Base-by-base conservation (phyloP, 2,329 filamentous ascomycete species). In the Cylindrodendrum hubeiense region DNA sequence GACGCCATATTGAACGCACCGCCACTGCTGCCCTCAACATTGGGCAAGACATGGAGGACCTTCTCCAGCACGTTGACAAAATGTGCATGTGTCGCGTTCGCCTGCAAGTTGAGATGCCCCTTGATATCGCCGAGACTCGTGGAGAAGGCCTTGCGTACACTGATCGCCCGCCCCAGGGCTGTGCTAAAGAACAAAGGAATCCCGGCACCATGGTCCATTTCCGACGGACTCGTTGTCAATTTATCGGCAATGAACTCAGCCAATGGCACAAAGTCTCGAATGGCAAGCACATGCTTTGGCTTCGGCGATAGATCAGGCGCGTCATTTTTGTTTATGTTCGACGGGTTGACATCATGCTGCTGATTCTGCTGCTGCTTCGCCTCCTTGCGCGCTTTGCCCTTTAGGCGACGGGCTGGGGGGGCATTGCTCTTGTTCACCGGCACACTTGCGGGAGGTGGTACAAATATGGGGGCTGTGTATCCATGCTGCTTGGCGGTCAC, bases 181-280 rank as follows among this genome's bases (percentile, higher is more conserved):
- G 22, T 37, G 21, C 21, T 30, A 9, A 49, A 13, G 15, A n/a
- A 37, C 3, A 13, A 4, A 15, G 34, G 34, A n/a, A 37, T 37
- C 13, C 10, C 34, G 17, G 34, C 12, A 13, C 34, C 17, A 17
- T 37, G 10, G 34, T 37, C 34, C 3, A n/a, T 13, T 37, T 37
- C 34, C 34, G 13, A 15, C 34, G 24, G 21, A 43, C 28, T 21
- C 5, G 28, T 4, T 21, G n/a, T n/a, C 54, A 9, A 9, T 15
- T n/a, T 5, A 10, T 50, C 22, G 33, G 54, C 33, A 9, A 58
- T 41, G 44, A 50, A 58, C 33, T 58, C 21, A 17, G 54, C 54
- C 13, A 58, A n/a, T 30, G 54, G 54, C 33, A 58, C 33, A 22
- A 58, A 58, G 44, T 58, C 54, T 15, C 17, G 19, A 33, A 58